Evolutionary conservation across 2,329 filamentous ascomycete species (phyloP), one percentile per base, ranked within the genome.

Genomic region (Cercospora beticola): DNA sequence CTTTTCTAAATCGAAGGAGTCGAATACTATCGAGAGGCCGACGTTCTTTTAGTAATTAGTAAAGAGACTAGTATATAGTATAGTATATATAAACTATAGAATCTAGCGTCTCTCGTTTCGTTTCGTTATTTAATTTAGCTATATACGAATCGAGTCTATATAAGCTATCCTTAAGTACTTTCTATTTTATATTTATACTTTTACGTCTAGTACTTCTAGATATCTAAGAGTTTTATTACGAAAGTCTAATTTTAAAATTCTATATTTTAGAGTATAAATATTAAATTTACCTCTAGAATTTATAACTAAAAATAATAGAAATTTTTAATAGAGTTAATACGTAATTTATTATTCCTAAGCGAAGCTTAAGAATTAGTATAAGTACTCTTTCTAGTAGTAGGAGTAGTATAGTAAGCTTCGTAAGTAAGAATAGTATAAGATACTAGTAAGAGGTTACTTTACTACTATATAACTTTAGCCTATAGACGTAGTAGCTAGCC

Each of bases 191-290:
- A 30, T 30, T 30, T 6, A 30, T 30, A 30, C 28, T 30, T 6
- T 30, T 6, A 30, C 4, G 28, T 60, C 57, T 60, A 16, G 30
- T 60, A 60, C 31, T 60, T n/a, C 57, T 60, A 14, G 18, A 60
- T 36, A 4, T 60, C 26, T 28, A 60, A 60, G 57, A 60, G 57
- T n/a, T 26, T 57, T 60, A 28, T n/a, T 60, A 26, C 57, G 26
- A 60, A 33, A 60, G 57, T 60, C 57, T 26, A 60, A 60, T 60
- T 60, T n/a, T 9, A 5, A 60, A 18, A 36, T 60, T 60, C 57
- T 28, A 60, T 60, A 9, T 60, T 36, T 60, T n/a, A 14, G n/a
- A 60, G 57, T 28, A 60, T 60, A 28, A 60, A 60, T 60, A 10
- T 21, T 60, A 28, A 40, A 16, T 60, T 60, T 28, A 30, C 18